Evolutionary conservation across 805 yeast species (phyloP).

Genomic region (Myxozyma vanderwaltii): DNA sequence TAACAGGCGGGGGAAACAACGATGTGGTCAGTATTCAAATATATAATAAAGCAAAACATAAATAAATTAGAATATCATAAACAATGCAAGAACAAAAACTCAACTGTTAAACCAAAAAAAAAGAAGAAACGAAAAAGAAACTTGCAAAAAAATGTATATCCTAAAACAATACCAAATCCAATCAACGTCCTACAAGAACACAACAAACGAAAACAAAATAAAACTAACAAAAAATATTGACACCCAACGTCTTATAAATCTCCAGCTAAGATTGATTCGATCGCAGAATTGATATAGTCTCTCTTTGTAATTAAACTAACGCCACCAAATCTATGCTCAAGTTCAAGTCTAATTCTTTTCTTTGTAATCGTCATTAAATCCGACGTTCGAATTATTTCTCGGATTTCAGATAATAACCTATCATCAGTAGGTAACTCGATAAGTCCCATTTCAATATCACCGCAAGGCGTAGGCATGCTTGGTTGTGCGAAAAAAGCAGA

Average conservation of each 20-base stretch:
- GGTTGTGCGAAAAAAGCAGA: slow-evolving; percentile 16
- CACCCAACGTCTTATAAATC: slow-evolving; percentile 38
- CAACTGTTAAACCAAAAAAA: too few species aligned
- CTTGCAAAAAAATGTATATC: not conserved
- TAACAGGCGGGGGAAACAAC: too few species aligned
- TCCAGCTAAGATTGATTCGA: slow-evolving; percentile 47
- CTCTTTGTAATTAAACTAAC: slow-evolving; percentile 41
- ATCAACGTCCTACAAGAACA: not conserved
- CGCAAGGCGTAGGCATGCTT: slow-evolving; percentile 9
- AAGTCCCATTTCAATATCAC: slow-evolving; percentile 36
- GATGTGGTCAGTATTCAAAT: too few species aligned
- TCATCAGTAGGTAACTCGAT: slow-evolving; percentile 43
- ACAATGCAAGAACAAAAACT: too few species aligned
- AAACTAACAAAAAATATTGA: not conserved
- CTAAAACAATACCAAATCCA: not conserved
- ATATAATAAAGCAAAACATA: too few species aligned
- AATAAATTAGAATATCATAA: too few species aligned
- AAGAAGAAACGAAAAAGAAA: too few species aligned
- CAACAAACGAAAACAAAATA: not conserved
- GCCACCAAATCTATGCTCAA: slow-evolving; percentile 44
- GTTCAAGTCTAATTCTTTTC: slow-evolving; percentile 43
- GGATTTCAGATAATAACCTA: slow-evolving; percentile 43
- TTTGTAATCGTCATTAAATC: slow-evolving; percentile 47
- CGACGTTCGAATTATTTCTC: slow-evolving; percentile 44
- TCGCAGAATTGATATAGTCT: slow-evolving; percentile 46